phyloP scores from a whole-genome alignment of 2,329 filamentous ascomycete species.

The Penicillium janthinellum region DNA sequence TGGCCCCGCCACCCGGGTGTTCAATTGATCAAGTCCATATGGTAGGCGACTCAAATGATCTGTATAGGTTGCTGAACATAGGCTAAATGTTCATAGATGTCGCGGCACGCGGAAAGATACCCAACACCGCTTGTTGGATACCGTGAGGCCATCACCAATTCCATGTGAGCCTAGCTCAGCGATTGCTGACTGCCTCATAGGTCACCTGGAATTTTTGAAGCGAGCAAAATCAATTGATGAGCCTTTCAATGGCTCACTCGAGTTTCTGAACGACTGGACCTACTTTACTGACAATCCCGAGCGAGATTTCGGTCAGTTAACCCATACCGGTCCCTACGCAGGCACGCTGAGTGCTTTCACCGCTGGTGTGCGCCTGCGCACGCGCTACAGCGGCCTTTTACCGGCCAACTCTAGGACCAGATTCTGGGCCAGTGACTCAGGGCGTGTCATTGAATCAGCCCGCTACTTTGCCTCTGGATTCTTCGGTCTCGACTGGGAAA shows the following conservation, averaged over 20 bases:
- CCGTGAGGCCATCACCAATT: neutral
- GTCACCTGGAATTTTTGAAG: neutral
- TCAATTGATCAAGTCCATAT: neutral
- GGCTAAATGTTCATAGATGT: neutral
- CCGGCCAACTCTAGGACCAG: conserved; percentile 31
- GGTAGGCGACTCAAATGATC: neutral
- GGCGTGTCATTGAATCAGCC: conserved; percentile 60
- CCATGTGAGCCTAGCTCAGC: neutral
- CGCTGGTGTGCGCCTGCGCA: conserved; percentile 56
- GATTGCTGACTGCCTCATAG: neutral
- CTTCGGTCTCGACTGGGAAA: conserved; percentile 55
- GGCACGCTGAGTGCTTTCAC: conserved; percentile 57
- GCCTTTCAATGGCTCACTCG: conserved; percentile 48
- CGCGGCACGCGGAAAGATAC: conserved; percentile 2
- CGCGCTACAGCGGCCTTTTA: conserved; percentile 47
- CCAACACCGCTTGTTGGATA: neutral
- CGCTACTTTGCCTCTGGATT: conserved; percentile 57
- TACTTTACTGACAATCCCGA: conserved; percentile 54
- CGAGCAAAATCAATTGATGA: neutral
- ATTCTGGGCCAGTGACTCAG: conserved; percentile 59
- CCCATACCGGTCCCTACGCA: conserved; percentile 58
- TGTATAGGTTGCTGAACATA: too few relatives aligned
- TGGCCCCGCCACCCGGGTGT: neutral
- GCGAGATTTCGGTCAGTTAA: conserved; percentile 56
- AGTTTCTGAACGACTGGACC: conserved; percentile 57